Evolutionary conservation across 139 green algal genomes (phyloP).

Genomic region (Coelastrella sp.): DNA sequence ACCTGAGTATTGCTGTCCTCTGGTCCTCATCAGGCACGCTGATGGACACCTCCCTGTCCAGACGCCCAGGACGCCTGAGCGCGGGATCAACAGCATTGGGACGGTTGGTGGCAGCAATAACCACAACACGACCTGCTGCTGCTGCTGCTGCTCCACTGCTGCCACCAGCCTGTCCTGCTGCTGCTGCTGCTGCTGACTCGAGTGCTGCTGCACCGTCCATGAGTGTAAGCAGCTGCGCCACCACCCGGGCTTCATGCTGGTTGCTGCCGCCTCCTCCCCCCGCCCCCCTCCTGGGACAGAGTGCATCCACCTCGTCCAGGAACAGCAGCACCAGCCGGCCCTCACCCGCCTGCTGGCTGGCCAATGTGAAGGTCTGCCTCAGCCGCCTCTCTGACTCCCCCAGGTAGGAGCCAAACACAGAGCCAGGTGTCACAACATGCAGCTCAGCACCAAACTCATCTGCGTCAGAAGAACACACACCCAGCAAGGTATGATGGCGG

Average conservation of each 20-base stretch:
- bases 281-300: constrained; percentile 80
- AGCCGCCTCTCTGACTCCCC: constrained; percentile 91
- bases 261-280: constrained; percentile 55
- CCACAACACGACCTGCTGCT: constrained; percentile 59
- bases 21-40: constrained; percentile 63
- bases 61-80: constrained; percentile 84
- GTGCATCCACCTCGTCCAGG: constrained; percentile 92
- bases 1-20: constrained; percentile 61
- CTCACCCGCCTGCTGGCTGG: constrained; percentile 58
- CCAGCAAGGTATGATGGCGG: too few species aligned
- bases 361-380: constrained; percentile 82
- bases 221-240: constrained; percentile 96
- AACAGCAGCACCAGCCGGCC: constrained; percentile 81
- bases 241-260: constrained; percentile 87
- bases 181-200: constrained; percentile 14
- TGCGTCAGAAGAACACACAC: constrained; percentile 27
- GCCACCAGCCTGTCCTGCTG: background rate
- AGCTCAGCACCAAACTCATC: constrained; percentile 73
- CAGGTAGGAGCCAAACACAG: constrained; percentile 81
- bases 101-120: constrained; percentile 91
- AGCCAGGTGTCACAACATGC: constrained; percentile 68
- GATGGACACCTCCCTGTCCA: constrained; percentile 92
- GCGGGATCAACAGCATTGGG: constrained; percentile 93
- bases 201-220: constrained; percentile 77
- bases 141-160: background rate